phyloP scores from a whole-genome alignment of 495 filamentous ascomycete species.

The Glonium stellatum region DNA sequence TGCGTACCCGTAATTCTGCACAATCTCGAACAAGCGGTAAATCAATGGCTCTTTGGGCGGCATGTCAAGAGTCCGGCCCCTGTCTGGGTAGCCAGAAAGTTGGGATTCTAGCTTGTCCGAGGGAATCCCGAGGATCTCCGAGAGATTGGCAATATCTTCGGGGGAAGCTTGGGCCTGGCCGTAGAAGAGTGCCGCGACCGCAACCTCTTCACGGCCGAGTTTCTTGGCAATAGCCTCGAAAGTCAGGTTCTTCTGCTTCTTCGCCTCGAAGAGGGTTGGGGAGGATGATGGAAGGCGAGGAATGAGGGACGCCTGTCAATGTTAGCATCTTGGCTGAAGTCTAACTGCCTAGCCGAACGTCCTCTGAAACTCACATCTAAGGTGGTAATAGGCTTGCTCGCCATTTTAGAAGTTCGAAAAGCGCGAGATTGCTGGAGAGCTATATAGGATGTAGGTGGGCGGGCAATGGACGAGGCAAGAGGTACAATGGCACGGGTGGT shows the following conservation, averaged over 20 bases:
- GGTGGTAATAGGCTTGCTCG: conserved; percentile 23
- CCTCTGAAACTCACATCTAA: conserved; percentile 22
- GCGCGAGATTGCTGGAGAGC: conserved; percentile 4
- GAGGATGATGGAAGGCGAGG: conserved; percentile 60
- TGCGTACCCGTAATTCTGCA: conserved; percentile 96
- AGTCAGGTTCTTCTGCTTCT: conserved; percentile 63
- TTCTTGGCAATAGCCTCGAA: conserved; percentile 74
- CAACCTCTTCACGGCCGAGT: conserved; percentile 81
- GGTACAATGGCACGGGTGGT: conserved; percentile 23
- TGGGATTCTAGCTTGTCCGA: conserved; percentile 52
- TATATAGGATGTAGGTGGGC: conserved; percentile 12
- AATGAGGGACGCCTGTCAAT: conserved; percentile 31
- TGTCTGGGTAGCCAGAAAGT: conserved; percentile 69
- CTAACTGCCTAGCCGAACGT: background rate
- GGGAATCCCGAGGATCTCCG: conserved; percentile 57
- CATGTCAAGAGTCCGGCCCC: conserved; percentile 82
- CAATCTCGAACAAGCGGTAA: conserved; percentile 90
- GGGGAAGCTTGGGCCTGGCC: conserved; percentile 75
- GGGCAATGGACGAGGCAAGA: conserved; percentile 4
- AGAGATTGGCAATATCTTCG: conserved; percentile 70
- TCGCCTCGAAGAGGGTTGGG: conserved; percentile 74
- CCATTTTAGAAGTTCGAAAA: conserved; percentile 22
- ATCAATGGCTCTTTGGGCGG: conserved; percentile 90
- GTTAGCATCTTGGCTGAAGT: background rate
- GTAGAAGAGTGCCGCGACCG: conserved; percentile 89